These are phyloP conservation scores for Tulasnella sp. DNA, from an alignment of 768 basidiomycete genomes.

Conservation along the genomic window DNA sequence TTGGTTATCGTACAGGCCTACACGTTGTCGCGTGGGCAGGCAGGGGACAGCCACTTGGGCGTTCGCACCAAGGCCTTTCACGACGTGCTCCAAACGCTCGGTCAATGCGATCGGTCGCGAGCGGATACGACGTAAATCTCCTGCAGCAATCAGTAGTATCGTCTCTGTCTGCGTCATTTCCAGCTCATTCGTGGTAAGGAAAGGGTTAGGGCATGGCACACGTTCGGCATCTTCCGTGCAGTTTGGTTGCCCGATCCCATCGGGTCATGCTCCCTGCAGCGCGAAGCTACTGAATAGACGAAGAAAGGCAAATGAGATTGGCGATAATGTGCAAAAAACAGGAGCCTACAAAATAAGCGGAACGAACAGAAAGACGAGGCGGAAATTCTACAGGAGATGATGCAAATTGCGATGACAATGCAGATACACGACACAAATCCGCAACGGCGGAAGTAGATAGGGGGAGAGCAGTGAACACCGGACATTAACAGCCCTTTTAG, in stretches of 20 bases:
- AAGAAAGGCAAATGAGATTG: constrained; percentile 1
- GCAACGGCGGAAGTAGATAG: constrained; percentile 6
- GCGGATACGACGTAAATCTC: not conserved
- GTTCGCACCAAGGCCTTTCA: not conserved
- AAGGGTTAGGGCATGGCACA: not conserved
- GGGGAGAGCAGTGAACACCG: not conserved
- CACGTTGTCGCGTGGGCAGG: constrained; percentile 1
- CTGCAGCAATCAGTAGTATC: not conserved
- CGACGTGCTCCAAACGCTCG: not conserved
- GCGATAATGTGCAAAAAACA: not conserved
- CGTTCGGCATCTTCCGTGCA: not conserved
- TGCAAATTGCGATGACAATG: constrained; percentile 3
- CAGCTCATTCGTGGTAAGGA: not conserved
- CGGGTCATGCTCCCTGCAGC: not conserved
- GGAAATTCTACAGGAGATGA: constrained; percentile 3
- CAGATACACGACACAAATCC: not conserved
- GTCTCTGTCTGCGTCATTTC: not conserved
- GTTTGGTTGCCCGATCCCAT: not conserved
- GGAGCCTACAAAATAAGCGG: not conserved
- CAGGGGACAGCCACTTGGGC: not conserved
- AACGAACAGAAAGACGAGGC: not conserved
- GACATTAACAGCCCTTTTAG: constrained; percentile 8
- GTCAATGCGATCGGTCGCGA: not conserved
- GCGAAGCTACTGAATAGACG: not conserved
- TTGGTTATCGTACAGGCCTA: not conserved